Percentiles rank a stretch among this genome's conserved stretches.
phyloP scores from a whole-genome alignment of 2,329 filamentous ascomycete species.

The Aspergillus tamarii region DNA sequence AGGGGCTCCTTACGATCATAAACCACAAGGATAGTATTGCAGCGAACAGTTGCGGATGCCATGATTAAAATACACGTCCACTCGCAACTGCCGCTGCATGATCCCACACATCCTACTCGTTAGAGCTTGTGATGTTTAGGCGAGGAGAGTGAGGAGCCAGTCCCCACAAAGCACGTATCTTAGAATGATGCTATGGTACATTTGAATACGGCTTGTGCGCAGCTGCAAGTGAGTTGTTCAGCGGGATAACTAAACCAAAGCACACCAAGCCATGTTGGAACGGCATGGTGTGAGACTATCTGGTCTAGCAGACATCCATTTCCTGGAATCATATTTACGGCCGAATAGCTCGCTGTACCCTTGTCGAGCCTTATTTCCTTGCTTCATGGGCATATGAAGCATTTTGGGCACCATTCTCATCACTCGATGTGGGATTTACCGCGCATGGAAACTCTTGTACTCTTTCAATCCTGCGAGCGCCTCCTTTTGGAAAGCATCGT shows the following conservation, averaged over 20 bases:
- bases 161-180: constrained; percentile 5
- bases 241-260: background rate
- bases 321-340: background rate
- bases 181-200: background rate
- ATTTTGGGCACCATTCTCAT: constrained; percentile 6
- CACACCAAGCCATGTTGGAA: background rate
- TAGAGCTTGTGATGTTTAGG: background rate
- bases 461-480: background rate
- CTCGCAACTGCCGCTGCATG: background rate
- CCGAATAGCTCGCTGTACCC: background rate
- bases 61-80: background rate
- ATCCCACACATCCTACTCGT: constrained; percentile 3
- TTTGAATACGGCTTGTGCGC: constrained; percentile 1
- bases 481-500: constrained; percentile 1
- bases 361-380: constrained; percentile 5
- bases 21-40: constrained; percentile 1
- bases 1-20: background rate
- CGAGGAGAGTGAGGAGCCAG: background rate
- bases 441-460: background rate
- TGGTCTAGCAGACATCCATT: background rate
- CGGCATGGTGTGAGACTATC: background rate
- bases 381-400: background rate
- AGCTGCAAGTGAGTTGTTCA: constrained; percentile 11
- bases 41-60: background rate
- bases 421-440: background rate